Percentiles rank a stretch among this genome's conserved stretches.
Evolutionary conservation across 2,329 filamentous ascomycete genomes (phyloP).

Genomic region (Cladosporium sp.): DNA sequence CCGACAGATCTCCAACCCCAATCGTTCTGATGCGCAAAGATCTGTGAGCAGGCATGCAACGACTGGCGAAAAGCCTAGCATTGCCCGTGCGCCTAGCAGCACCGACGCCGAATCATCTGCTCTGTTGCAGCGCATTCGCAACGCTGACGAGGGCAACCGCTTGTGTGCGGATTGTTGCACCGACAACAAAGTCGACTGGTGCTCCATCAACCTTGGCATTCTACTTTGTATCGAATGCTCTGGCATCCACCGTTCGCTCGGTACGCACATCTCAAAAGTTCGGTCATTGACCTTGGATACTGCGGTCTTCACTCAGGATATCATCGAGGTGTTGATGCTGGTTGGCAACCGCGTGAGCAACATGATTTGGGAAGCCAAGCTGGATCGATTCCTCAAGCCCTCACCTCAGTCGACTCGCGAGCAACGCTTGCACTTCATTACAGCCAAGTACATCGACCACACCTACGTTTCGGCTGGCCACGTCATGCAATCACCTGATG

Average conservation of each 20-base stretch:
- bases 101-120: conserved; percentile 78
- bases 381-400: conserved; percentile 75
- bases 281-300: conserved; percentile 94
- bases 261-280: conserved; percentile 97
- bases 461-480: conserved; percentile 76
- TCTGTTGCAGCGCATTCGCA: conserved; percentile 81
- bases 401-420: conserved; percentile 78
- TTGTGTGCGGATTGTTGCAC: conserved; percentile 95
- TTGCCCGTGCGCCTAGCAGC: conserved; percentile 65
- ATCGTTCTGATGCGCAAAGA: conserved; percentile 46
- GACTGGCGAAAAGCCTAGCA: conserved; percentile 81
- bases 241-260: conserved; percentile 92
- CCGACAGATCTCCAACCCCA: conserved; percentile 48
- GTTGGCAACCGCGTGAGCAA: conserved; percentile 95
- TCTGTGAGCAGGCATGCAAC: conserved; percentile 82
- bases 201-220: conserved; percentile 95
- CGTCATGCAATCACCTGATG: conserved; percentile 73
- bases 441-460: conserved; percentile 86
- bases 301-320: conserved; percentile 93
- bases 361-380: conserved; percentile 89
- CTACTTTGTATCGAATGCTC: conserved; percentile 97
- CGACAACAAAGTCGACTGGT: conserved; percentile 93
- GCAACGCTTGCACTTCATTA: conserved; percentile 92
- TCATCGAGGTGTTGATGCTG: conserved; percentile 87
- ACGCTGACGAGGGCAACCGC: conserved; percentile 88